Evolutionary conservation across 169 alveolate genomes (phyloP), one percentile per base, ranked within the genome.

Genomic region (Plasmodium ovale): DNA sequence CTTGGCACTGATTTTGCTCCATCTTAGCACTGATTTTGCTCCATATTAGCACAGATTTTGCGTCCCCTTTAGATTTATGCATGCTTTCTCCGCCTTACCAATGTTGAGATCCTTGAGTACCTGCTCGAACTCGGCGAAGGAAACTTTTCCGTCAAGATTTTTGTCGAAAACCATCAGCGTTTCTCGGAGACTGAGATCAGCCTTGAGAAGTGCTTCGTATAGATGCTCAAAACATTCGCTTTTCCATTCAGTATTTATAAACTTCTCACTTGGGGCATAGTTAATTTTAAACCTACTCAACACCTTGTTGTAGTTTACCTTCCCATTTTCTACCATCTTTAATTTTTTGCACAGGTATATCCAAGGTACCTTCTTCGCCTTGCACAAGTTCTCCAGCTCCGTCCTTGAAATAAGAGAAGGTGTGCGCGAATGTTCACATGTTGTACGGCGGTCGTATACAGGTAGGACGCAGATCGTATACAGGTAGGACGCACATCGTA

Each of bases 91-190:
- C 2, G n/a, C 44, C 91, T 47, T 60, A 87, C 94, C 93, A 21
- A 87, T 85, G 31, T 94, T 94, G 31, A 94, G 87, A 25, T 94
- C 94, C 37, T 94, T 87, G 27, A 94, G 88, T 29, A 94, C 94
- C 67, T 94, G 96, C 58, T 94, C 96, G 70, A 94, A 89, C 58
- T 94, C 97, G 2, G 95, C 33, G 87, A 92, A 93, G 6, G 97
- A 94, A 14, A 95, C 97, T 10, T 93, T 90, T 4, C 97, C 97
- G 77, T 95, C 97, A 35, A 94, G 87, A 70, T 95, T 95, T 42
- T 96, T 85, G 74, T 95, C 97, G 54, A 95, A 93, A 14, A 95
- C 91, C 96, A 95, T 89, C 49, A 94, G 88, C 14, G 95, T 92
- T 87, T 95, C 97, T 82, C 91, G 89, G 53, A 95, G 64, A 64